phyloP scores from a whole-genome alignment of 345 rosid species.

The Triadica sebifera region DNA sequence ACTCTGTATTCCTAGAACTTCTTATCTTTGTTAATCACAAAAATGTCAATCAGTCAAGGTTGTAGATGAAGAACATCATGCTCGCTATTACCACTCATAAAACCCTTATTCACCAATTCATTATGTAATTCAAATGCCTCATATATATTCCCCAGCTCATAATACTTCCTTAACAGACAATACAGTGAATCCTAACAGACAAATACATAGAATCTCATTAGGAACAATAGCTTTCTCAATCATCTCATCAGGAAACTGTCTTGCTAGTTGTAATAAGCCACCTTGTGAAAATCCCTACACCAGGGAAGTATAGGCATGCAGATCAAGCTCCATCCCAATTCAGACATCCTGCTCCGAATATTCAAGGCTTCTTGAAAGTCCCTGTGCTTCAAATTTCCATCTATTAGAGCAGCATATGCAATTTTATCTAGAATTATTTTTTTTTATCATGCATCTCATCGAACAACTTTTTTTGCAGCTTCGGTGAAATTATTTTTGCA shows the following conservation, averaged over 20 bases:
- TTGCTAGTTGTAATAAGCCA: slow-evolving; percentile 51
- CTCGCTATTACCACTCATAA: slow-evolving; percentile 29
- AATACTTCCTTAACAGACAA: slow-evolving; percentile 50
- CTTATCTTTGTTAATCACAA: background rate
- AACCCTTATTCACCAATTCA: slow-evolving; percentile 44
- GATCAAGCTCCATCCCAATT: slow-evolving; percentile 62
- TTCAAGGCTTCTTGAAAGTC: slow-evolving; percentile 49
- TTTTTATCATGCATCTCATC: slow-evolving; percentile 45
- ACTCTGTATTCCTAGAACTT: background rate
- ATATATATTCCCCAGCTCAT: slow-evolving; percentile 46
- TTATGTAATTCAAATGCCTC: slow-evolving; percentile 55
- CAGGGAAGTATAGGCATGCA: slow-evolving; percentile 61
- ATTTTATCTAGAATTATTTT: slow-evolving; percentile 47
- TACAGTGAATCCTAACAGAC: too few species aligned
- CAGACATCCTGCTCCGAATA: slow-evolving; percentile 47
- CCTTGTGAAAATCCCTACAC: slow-evolving; percentile 58
- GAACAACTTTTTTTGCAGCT: slow-evolving; percentile 48
- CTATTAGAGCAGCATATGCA: slow-evolving; percentile 59
- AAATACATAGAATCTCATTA: slow-evolving; percentile 55
- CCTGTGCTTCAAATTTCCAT: slow-evolving; percentile 62
- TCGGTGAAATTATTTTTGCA: slow-evolving; percentile 57
- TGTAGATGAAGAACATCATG: background rate
- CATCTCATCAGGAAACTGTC: slow-evolving; percentile 60
- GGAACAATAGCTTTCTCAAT: slow-evolving; percentile 51
- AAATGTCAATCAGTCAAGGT: background rate